Evolutionary conservation across 257 asterid species (phyloP).

Genomic region (Gentiana dahurica): DNA sequence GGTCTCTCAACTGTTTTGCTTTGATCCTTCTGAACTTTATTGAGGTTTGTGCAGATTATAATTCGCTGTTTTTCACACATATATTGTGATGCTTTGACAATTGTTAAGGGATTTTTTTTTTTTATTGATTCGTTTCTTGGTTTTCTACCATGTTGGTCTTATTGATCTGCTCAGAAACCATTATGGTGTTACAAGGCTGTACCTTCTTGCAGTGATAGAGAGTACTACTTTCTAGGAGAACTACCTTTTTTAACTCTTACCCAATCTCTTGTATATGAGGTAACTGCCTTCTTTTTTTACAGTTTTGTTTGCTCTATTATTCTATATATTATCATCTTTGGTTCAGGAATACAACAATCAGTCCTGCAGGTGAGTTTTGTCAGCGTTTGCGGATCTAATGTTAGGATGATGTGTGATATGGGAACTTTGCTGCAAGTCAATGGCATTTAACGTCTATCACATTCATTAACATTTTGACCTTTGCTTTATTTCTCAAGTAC

Average conservation of each 20-base stretch:
- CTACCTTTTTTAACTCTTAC: conserved; percentile 68
- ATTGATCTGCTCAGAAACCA: conserved; percentile 67
- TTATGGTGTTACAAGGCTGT: conserved; percentile 69
- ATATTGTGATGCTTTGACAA: conserved; percentile 3
- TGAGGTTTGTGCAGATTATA: conserved; percentile 17
- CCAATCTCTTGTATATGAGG: conserved; percentile 85
- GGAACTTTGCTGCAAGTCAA: too few species aligned
- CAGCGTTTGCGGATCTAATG: too few species aligned
- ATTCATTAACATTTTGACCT: too few species aligned
- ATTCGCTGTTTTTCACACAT: not conserved
- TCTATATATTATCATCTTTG: too few species aligned
- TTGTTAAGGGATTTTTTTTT: conserved; percentile 1
- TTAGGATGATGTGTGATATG: too few species aligned
- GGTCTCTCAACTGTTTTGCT: conserved; percentile 89
- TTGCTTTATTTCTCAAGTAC: too few species aligned
- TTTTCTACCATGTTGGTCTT: conserved; percentile 13
- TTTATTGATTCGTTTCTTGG: conserved; percentile 2
- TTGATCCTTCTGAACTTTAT: conserved; percentile 62
- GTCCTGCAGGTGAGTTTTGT: too few species aligned
- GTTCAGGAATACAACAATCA: too few species aligned
- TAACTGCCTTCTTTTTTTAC: conserved; percentile 13
- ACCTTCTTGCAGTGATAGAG: conserved; percentile 55
- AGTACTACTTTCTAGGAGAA: conserved; percentile 79
- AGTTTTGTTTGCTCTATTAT: too few species aligned
- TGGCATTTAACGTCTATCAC: too few species aligned